A percentile compares a stretch with the other conserved stretches of the same genome.
Evolutionary conservation across 2,329 filamentous ascomycete genomes (phyloP).

Genomic region (Magnaporthiopsis rhizophila): DNA sequence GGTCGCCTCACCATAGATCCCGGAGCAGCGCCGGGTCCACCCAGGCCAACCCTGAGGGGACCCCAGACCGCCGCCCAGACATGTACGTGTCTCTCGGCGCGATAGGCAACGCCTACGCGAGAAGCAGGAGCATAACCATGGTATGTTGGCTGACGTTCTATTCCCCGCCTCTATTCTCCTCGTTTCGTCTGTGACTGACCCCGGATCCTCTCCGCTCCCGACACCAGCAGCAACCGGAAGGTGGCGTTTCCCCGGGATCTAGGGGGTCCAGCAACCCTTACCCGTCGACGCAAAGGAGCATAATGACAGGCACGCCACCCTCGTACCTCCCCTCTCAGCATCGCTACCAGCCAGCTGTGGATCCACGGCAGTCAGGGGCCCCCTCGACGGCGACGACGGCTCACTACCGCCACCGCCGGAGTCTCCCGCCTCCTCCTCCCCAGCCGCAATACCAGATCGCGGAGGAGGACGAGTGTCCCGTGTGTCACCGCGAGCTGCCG

Average conservation of each 20-base stretch:
- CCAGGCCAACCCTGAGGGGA: conserved; percentile 21
- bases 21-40: conserved; percentile 26
- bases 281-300: conserved; percentile 26
- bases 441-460: conserved; percentile 26
- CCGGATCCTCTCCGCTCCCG: too few relatives aligned
- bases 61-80: conserved; percentile 26
- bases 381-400: not conserved
- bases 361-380: not conserved
- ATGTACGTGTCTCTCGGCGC: not conserved
- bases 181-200: not conserved
- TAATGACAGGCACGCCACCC: conserved; percentile 32
- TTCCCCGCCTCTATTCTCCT: not conserved
- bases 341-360: not conserved
- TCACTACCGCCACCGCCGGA: conserved; percentile 16
- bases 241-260: conserved; percentile 9
- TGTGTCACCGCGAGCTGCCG: conserved; percentile 66
- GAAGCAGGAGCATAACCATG: conserved; percentile 42
- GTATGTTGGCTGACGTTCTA: conserved; percentile 25
- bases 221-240: conserved; percentile 3
- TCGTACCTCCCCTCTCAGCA: conserved; percentile 21
- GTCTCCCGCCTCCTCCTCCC: conserved; percentile 27
- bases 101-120: conserved; percentile 20
- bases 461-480: conserved; percentile 73
- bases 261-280: conserved; percentile 8
- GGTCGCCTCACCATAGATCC: conserved; percentile 33